Conservation (phyloP, 805 yeast species). For the Cyberlindnera maritima region DNA sequence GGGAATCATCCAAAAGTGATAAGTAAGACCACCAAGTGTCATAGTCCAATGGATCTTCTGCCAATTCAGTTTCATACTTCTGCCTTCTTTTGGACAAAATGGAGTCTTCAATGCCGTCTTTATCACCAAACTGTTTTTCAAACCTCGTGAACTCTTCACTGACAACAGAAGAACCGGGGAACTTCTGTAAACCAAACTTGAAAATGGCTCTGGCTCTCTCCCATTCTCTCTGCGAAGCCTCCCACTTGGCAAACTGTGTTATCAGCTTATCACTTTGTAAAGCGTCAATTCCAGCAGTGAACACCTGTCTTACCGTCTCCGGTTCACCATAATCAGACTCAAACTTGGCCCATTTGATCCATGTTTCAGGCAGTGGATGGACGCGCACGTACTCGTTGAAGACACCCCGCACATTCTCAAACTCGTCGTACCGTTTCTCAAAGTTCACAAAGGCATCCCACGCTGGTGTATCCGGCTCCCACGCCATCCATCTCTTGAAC, state of each 20-base stretch:
- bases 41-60: conserved; percentile 51
- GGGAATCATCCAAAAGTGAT: conserved; percentile 44
- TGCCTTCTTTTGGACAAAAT: conserved; percentile 52
- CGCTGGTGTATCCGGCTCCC: conserved; percentile 67
- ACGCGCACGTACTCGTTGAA: conserved; percentile 54
- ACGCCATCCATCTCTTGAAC: conserved; percentile 75
- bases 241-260: conserved; percentile 69
- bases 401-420: conserved; percentile 54
- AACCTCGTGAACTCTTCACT: conserved; percentile 35
- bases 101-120: conserved; percentile 49
- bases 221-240: conserved; percentile 52
- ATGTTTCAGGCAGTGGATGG: conserved; percentile 52
- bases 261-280: conserved; percentile 38
- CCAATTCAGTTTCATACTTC: conserved; percentile 49
- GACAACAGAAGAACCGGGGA: conserved; percentile 43
- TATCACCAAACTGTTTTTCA: conserved; percentile 63
- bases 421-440: conserved; percentile 64
- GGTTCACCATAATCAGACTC: conserved; percentile 54
- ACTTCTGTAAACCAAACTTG: conserved; percentile 44
- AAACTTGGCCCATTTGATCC: conserved; percentile 75
- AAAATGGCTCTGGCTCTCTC: conserved; percentile 64
- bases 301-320: conserved; percentile 56
- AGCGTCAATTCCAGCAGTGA: conserved; percentile 62
- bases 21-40: conserved; percentile 84
- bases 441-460: conserved; percentile 76